These are phyloP conservation scores for Piromyces finnis DNA, from an alignment of 192 early-diverging fungal species.

Conservation along the genomic window DNA sequence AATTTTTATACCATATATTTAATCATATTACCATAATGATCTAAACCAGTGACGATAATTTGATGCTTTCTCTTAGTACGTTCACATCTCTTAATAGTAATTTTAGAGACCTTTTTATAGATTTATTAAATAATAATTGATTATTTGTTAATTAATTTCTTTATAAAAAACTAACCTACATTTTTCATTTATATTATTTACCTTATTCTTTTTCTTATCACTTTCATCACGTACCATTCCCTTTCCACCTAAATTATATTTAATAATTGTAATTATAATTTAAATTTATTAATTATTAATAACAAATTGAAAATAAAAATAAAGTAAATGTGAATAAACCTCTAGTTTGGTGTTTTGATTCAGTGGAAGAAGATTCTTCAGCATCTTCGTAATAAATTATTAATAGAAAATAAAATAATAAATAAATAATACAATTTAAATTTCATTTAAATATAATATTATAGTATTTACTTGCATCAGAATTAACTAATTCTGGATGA, in stretches of 20 bases:
- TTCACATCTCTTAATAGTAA: slow-evolving; percentile 73
- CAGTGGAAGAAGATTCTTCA: not conserved
- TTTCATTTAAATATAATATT: too few species aligned
- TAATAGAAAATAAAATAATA: too few species aligned
- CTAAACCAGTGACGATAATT: slow-evolving; percentile 63
- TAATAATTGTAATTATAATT: too few species aligned
- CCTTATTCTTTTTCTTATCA: not conserved
- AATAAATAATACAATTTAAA: too few species aligned
- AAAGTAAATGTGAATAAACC: not conserved
- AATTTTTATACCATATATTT: too few species aligned
- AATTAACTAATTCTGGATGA: slow-evolving; percentile 22
- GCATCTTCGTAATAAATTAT: not conserved
- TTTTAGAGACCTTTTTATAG: slow-evolving; percentile 30
- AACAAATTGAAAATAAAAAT: too few species aligned
- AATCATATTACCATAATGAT: slow-evolving; percentile 57
- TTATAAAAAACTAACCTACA: too few species aligned
- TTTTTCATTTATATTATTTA: not conserved
- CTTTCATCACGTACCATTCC: not conserved
- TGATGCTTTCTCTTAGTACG: slow-evolving; percentile 88
- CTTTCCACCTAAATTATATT: not conserved
- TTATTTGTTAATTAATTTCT: too few species aligned
- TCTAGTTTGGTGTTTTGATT: not conserved
- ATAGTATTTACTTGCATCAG: not conserved
- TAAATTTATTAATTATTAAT: too few species aligned
- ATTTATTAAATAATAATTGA: too few species aligned